Evolutionary conservation across 2,329 filamentous ascomycete genomes (phyloP).

Genomic region (Nemania sp.): DNA sequence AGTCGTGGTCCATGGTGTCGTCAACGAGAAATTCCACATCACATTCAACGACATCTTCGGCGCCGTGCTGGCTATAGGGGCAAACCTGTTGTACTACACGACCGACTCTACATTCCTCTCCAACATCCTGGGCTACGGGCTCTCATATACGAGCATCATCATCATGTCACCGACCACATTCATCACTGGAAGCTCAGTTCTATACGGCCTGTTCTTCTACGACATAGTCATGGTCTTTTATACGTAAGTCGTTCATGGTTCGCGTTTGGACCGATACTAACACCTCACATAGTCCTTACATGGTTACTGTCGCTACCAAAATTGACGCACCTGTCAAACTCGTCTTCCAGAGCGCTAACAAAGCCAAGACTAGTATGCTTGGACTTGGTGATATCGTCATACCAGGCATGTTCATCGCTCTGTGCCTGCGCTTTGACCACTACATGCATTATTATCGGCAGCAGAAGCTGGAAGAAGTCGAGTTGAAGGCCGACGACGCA

Average conservation of each 20-base stretch:
- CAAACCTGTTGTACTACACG: slow-evolving; percentile 69
- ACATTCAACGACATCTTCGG: slow-evolving; percentile 63
- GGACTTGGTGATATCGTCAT: slow-evolving; percentile 94
- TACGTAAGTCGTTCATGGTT: slow-evolving; percentile 56
- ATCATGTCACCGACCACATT: slow-evolving; percentile 90
- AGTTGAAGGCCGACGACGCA: slow-evolving; percentile 41
- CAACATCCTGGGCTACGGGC: slow-evolving; percentile 84
- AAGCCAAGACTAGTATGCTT: slow-evolving; percentile 74
- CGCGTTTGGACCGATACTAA: slow-evolving; percentile 27
- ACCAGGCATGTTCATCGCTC: slow-evolving; percentile 85
- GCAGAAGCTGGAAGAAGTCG: slow-evolving; percentile 50
- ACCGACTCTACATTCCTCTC: slow-evolving; percentile 65
- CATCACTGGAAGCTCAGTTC: slow-evolving; percentile 75
- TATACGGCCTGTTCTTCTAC: slow-evolving; percentile 85
- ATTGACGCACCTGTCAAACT: slow-evolving; percentile 94
- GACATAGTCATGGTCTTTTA: slow-evolving; percentile 94
- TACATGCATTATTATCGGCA: slow-evolving; percentile 79
- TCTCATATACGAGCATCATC: slow-evolving; percentile 82
- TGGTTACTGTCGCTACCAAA: slow-evolving; percentile 85
- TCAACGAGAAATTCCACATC: slow-evolving; percentile 53
- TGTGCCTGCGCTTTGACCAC: slow-evolving; percentile 89
- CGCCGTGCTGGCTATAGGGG: slow-evolving; percentile 56
- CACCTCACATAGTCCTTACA: slow-evolving; percentile 63
- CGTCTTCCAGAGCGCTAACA: slow-evolving; percentile 70
- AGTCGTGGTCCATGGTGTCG: slow-evolving; percentile 56